Base-by-base conservation (phyloP, 2,329 filamentous ascomycete species). In the Neofusicoccum parvum region DNA sequence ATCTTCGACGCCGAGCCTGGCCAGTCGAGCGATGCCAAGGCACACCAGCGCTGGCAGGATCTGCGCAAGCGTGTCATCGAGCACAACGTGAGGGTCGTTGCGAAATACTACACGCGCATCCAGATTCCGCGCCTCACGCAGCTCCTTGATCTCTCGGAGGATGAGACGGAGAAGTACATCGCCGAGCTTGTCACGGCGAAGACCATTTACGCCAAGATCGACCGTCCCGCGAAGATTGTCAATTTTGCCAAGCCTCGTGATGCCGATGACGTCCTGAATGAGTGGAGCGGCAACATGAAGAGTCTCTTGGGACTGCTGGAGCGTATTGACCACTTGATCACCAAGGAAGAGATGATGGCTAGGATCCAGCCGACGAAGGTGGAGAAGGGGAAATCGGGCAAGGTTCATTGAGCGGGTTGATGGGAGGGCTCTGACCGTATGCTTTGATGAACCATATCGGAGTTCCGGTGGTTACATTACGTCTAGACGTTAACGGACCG, bases 301-400 rank as follows among this genome's bases (percentile, higher is more conserved):
- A 94, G 90, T 75, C 80, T 97, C 72, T 81, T 97, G 70, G 92
- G 92, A 11, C 81, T 94, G 64, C 76, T 97, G 75, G 93, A 97
- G 84, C 87, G 93, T 69, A 96, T 99, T 68, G 95, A 99, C 76
- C 95, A 99, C 79, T 85, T 99, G 73, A 99, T 99, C 75, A 99
- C 96, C 64, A 98, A 98, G 85, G 95, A 99, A 81, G 95, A 99
- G 85, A 99, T 99, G 95, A 99, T 99, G 95, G 95, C 95, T 46
- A 50, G 65, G 41, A 66, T 66, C 14, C 64, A 65, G 56, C 65
- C 65, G 15, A 56, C 92, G 92, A 5, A 83, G 72, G 34, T 80
- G 78, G 69, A 79, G 65, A 80, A 80, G 73, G 73, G 71, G 64
- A 79, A 75, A 74, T 71, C 70, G 0, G 69, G 53, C 36, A 80